phyloP scores from a whole-genome alignment of 129 eudicot species.

The Cynara cardunculus region DNA sequence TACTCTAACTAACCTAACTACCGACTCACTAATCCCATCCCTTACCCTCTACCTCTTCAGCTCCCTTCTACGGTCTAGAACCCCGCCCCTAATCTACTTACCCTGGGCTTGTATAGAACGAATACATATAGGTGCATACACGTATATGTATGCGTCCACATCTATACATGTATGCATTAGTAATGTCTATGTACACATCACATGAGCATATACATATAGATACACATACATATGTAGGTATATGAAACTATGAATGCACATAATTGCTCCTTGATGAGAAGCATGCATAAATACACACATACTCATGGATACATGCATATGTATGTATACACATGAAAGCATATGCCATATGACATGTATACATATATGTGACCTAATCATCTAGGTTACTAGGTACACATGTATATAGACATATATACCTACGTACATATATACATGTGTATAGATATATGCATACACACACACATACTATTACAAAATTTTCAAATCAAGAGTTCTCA shows the following conservation, averaged over 20 bases:
- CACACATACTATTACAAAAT: not conserved
- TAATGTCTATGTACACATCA: not conserved
- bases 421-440: too few relatives aligned
- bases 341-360: too few relatives aligned
- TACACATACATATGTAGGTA: not conserved
- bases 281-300: not conserved
- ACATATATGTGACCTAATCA: not conserved
- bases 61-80: too few relatives aligned
- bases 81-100: too few relatives aligned
- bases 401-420: not conserved
- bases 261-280: not conserved
- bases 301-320: not conserved
- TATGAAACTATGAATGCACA: not conserved
- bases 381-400: not conserved
- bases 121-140: not conserved
- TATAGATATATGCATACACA: not conserved
- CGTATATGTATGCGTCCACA: not conserved
- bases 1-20: too few relatives aligned
- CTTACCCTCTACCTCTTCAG: too few relatives aligned
- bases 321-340: not conserved
- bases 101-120: too few relatives aligned
- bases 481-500: not conserved
- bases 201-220: not conserved
- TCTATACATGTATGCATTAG: not conserved
- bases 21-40: too few relatives aligned